Percentiles rank a stretch among this genome's conserved stretches.
Evolutionary conservation across 805 yeast genomes (phyloP).

Genomic region (Metschnikowia cubensis): DNA sequence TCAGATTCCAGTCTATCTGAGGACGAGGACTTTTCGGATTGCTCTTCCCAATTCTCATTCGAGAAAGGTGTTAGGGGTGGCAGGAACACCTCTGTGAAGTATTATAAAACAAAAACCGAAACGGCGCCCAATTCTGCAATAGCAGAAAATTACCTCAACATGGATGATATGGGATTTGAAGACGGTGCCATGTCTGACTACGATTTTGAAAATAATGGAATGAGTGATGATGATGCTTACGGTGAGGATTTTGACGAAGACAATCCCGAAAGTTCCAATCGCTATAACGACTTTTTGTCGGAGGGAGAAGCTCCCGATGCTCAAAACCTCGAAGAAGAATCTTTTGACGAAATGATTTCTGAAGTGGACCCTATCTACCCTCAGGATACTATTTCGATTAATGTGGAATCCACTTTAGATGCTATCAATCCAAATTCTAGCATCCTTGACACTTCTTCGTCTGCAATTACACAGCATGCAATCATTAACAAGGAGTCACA

Average conservation of each 20-base stretch:
- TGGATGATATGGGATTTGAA: constrained; percentile 30
- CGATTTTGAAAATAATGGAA: constrained; percentile 42
- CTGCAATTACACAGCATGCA: no score
- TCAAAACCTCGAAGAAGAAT: not conserved
- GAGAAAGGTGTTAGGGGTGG: constrained; percentile 44
- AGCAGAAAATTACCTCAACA: constrained; percentile 21
- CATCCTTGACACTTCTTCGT: not conserved
- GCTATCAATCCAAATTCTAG: no score
- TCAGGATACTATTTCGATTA: not conserved
- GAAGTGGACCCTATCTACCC: not conserved
- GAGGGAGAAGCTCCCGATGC: constrained; percentile 12
- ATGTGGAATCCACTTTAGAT: not conserved
- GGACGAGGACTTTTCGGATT: constrained; percentile 14
- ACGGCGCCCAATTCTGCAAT: not conserved
- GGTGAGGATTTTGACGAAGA: constrained; percentile 18
- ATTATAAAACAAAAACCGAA: constrained; percentile 38
- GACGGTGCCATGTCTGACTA: constrained; percentile 33
- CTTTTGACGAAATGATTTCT: not conserved
- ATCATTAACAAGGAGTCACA: not conserved
- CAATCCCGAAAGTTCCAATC: constrained; percentile 9
- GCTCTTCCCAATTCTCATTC: constrained; percentile 48
- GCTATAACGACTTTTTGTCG: constrained; percentile 21
- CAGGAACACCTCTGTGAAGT: constrained; percentile 50
- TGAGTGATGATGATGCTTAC: constrained; percentile 24
- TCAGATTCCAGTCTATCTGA: not conserved